A percentile compares a stretch with the other conserved stretches of the same genome.
These are phyloP conservation scores for Paraphoma sp. DNA, from an alignment of 2,329 filamentous ascomycete species.

Conservation along the genomic window DNA sequence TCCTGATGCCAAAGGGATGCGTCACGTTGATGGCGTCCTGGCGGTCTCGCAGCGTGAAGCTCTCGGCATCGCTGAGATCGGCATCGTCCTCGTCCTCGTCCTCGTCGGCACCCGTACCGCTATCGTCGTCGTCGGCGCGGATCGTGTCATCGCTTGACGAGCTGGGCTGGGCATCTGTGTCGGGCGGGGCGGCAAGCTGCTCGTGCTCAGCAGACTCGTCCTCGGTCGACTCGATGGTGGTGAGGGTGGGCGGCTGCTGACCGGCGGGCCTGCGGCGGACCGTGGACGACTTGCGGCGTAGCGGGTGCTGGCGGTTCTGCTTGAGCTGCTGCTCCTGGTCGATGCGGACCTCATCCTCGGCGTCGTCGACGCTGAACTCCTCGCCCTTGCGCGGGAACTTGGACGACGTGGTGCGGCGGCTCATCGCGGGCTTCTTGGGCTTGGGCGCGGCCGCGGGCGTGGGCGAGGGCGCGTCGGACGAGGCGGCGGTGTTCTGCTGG, in stretches of 20 bases:
- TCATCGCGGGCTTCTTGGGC: slow-evolving; percentile 74
- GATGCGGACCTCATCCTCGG: slow-evolving; percentile 77
- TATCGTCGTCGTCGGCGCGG: slow-evolving; percentile 47
- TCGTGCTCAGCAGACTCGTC: slow-evolving; percentile 53
- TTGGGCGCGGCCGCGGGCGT: slow-evolving; percentile 47
- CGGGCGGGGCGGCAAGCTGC: slow-evolving; percentile 27
- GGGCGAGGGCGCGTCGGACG: slow-evolving; percentile 25
- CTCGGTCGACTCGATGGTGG: slow-evolving; percentile 57
- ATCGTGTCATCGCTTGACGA: slow-evolving; percentile 49
- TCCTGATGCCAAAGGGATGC: slow-evolving; percentile 96
- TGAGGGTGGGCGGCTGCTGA: slow-evolving; percentile 51
- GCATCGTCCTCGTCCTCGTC: slow-evolving; percentile 69
- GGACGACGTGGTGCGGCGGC: slow-evolving; percentile 76
- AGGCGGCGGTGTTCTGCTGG: slow-evolving; percentile 21
- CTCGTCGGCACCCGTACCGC: slow-evolving; percentile 61
- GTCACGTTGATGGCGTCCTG: slow-evolving; percentile 99
- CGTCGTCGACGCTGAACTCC: slow-evolving; percentile 91
- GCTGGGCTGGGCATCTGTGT: slow-evolving; percentile 30
- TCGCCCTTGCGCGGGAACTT: slow-evolving; percentile 80
- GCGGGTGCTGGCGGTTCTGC: slow-evolving; percentile 39
- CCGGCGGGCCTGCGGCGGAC: slow-evolving; percentile 57
- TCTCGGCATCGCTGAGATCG: slow-evolving; percentile 88
- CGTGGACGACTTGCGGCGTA: slow-evolving; percentile 60
- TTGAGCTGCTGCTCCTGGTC: slow-evolving; percentile 54
- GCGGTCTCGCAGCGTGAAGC: slow-evolving; percentile 95